Evolutionary conservation across 2,329 filamentous ascomycete genomes (phyloP).

Genomic region (Dactylellina parvicollis): DNA sequence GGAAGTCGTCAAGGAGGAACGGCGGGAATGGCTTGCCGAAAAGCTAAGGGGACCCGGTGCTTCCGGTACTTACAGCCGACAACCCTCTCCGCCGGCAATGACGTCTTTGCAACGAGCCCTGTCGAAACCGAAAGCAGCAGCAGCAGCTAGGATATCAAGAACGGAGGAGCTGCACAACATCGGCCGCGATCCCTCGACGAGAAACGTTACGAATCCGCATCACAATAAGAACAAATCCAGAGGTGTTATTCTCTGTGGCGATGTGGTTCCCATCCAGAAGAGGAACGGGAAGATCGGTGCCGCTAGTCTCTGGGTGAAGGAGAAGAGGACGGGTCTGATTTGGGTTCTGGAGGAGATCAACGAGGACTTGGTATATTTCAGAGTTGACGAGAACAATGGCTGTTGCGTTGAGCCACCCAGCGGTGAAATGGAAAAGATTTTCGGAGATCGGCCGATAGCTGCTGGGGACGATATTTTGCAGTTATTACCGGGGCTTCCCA

Average conservation of each 20-base stretch:
- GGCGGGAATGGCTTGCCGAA: constrained; percentile 86
- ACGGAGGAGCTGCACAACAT: constrained; percentile 44
- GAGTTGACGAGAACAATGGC: constrained; percentile 41
- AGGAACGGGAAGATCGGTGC: constrained; percentile 90
- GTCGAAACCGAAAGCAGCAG: constrained; percentile 33
- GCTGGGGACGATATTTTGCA: constrained; percentile 75
- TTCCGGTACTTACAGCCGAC: constrained; percentile 58
- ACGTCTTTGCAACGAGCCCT: constrained; percentile 41
- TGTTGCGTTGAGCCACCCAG: constrained; percentile 12
- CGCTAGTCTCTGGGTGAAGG: constrained; percentile 97
- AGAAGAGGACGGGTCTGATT: constrained; percentile 90
- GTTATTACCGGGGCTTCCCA: constrained; percentile 83
- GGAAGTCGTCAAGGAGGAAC: constrained; percentile 90
- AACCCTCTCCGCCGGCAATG: constrained; percentile 39
- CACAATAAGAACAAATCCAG: constrained; percentile 80
- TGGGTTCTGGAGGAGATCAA: constrained; percentile 99
- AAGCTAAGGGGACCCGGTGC: constrained; percentile 75
- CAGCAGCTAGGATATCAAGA: constrained; percentile 23
- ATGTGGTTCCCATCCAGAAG: constrained; percentile 98
- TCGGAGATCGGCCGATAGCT: constrained; percentile 68
- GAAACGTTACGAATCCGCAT: constrained; percentile 61
- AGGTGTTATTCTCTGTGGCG: constrained; percentile 90
- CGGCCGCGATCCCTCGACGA: constrained; percentile 37
- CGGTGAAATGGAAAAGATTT: constrained; percentile 54
- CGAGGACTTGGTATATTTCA: constrained; percentile 83